Conservation (phyloP, 1,139 yeast species). For the Protomyces gravidus region DNA sequence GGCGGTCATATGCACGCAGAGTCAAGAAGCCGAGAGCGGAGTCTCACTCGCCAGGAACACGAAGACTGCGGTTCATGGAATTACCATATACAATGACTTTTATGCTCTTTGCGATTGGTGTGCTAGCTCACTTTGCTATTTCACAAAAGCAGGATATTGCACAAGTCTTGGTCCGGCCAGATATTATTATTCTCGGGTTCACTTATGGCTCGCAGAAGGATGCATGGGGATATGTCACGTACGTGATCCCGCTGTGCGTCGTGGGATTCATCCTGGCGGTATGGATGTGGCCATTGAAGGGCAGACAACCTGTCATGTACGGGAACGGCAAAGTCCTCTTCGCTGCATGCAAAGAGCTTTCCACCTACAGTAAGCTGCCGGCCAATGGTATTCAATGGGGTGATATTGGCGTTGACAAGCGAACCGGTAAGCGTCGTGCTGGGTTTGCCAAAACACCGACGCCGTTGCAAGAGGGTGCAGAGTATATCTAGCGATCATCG, state of each 20-base stretch:
- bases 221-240: slow-evolving; percentile 2
- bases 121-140: slow-evolving; percentile 6
- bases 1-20: slow-evolving; percentile 1
- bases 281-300: slow-evolving; percentile 3
- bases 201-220: slow-evolving; percentile 2
- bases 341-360: not conserved
- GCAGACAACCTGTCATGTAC: slow-evolving; percentile 6
- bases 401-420: not conserved
- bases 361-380: not conserved
- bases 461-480: not conserved
- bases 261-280: not conserved
- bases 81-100: not conserved
- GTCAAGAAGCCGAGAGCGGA: not conserved
- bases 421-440: not conserved
- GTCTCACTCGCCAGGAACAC: not conserved
- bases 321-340: slow-evolving; percentile 8
- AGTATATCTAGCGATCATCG: not conserved
- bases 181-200: slow-evolving; percentile 2
- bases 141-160: slow-evolving; percentile 10
- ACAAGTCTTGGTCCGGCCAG: slow-evolving; percentile 4
- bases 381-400: slow-evolving; percentile 13
- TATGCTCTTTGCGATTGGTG: not conserved
- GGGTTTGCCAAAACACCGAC: not conserved
- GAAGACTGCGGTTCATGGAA: not conserved
- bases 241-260: not conserved